Base-by-base conservation (phyloP, 1,284 basidiomycete species). In the Abortiporus biennis region DNA sequence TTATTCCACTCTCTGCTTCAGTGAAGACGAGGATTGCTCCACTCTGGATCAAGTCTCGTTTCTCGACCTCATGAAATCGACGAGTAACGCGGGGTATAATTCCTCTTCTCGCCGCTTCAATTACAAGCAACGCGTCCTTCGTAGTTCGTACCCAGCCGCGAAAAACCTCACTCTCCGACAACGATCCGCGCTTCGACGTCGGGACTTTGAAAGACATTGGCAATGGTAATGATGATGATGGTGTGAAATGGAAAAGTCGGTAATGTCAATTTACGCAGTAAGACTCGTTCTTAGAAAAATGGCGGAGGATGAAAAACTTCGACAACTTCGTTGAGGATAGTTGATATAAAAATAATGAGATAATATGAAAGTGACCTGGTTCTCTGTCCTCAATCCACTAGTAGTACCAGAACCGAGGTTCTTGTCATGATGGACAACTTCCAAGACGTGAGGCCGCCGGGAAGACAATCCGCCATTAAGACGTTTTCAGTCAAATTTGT, bases 71-170 rank as follows among this genome's bases (percentile, higher is more conserved):
- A 29, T 74, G 71, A 47, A 80, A 58, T n/a, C 77, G 60, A 3
- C 77, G 59, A 1, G 71, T 73, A 16, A 80, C 71, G 27, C 75
- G 66, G 2, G 75, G 72, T n/a, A 76, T 67, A 50, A 69, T 60
- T 12, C 73, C 73, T 15, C 68, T 57, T 27, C 69, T 61, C 17
- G 73, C 72, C 1, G 72, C 74, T 48, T 78, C 76, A 43, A 80
- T 75, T 38, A 80, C 63, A 43, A 80, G 65, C 17, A 80, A 58
- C 2, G 76, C 74, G 54, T 80, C 77, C 46, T 67, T 67, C 0
- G 75, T 77, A 13, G 68, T 71, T 48, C 73, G 69, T 49, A 77
- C 70, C 60, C 69, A 73, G 8, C 67, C 69, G 32, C 63, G 54
- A 49, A 69, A 69, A 37, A 54, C 44, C 17, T 50, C 30, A 12